phyloP scores from a whole-genome alignment of 1,139 yeast species.

The Hyphopichia pseudoburtonii region DNA sequence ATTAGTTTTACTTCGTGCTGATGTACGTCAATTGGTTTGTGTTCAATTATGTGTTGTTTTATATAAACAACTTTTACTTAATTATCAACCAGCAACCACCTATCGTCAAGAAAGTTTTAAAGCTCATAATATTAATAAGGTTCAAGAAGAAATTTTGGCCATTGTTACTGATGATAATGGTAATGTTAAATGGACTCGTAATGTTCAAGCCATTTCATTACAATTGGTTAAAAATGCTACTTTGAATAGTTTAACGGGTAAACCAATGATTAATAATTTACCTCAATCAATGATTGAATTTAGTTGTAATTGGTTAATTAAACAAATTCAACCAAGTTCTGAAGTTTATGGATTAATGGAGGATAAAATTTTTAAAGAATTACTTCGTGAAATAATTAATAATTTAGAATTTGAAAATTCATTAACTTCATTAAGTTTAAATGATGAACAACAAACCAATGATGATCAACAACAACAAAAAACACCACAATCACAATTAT shows the following conservation, averaged over 20 bases:
- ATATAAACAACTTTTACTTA: slow-evolving; percentile 64
- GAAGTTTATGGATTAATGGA: slow-evolving; percentile 79
- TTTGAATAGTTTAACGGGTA: slow-evolving; percentile 6
- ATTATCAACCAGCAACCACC: slow-evolving; percentile 19
- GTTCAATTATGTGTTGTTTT: slow-evolving; percentile 71
- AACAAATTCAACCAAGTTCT: slow-evolving; percentile 84
- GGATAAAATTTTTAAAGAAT: slow-evolving; percentile 56
- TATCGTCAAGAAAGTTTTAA: slow-evolving; percentile 20
- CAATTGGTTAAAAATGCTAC: slow-evolving; percentile 58
- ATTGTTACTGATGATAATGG: slow-evolving; percentile 86
- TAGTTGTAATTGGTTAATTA: slow-evolving; percentile 76
- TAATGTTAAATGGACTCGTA: slow-evolving; percentile 87
- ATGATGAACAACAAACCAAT: neutral
- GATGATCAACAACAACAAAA: neutral
- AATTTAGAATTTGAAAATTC: slow-evolving; percentile 12
- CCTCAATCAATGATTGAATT: slow-evolving; percentile 56
- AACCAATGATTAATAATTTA: slow-evolving; percentile 15
- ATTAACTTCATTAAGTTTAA: neutral
- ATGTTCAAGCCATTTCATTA: slow-evolving; percentile 69
- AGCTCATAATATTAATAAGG: slow-evolving; percentile 30
- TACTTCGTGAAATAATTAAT: slow-evolving; percentile 34
- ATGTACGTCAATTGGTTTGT: slow-evolving; percentile 81
- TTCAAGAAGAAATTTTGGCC: slow-evolving; percentile 65
- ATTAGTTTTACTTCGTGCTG: slow-evolving; percentile 75
- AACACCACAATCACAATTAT: slow-evolving; percentile 4